phyloP scores from a whole-genome alignment of 129 eudicot genomes.

The Lactuca sativa region DNA sequence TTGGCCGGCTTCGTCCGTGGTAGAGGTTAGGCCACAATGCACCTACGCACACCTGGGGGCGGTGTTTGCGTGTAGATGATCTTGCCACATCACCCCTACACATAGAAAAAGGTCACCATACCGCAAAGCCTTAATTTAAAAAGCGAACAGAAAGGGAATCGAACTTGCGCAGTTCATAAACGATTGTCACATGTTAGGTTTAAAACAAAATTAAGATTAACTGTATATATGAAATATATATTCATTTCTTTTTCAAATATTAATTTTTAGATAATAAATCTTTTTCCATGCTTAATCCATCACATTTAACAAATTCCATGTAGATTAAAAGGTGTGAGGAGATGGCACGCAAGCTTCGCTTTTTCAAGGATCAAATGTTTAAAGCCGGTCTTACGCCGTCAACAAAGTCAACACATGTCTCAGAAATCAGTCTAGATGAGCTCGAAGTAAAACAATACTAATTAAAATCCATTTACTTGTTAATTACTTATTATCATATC shows the following conservation, averaged over 20 bases:
- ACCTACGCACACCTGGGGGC: no score
- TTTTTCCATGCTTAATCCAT: slow-evolving; percentile 1
- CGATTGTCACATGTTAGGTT: no score
- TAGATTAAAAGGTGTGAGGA: slow-evolving; percentile 86
- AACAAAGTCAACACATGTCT: slow-evolving; percentile 25
- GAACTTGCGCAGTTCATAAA: no score
- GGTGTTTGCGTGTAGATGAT: no score
- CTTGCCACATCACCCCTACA: no score
- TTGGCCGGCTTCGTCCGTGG: no score
- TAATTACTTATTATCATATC: not conserved
- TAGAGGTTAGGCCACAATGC: no score
- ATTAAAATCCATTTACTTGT: not conserved
- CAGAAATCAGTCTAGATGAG: slow-evolving; percentile 49
- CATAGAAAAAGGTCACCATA: no score
- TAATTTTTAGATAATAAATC: not conserved
- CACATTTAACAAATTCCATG: slow-evolving; percentile 12
- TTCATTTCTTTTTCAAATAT: not conserved
- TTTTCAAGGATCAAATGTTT: slow-evolving; percentile 65
- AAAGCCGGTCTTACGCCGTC: slow-evolving; percentile 64
- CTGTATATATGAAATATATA: no score
- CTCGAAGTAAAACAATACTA: slow-evolving; percentile 52
- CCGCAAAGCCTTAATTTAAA: no score
- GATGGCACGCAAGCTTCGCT: slow-evolving; percentile 81
- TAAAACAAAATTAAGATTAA: no score
- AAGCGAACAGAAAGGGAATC: no score